Conservation (phyloP, 2,329 filamentous ascomycete genomes). For the Gliomastix tumulicola region DNA sequence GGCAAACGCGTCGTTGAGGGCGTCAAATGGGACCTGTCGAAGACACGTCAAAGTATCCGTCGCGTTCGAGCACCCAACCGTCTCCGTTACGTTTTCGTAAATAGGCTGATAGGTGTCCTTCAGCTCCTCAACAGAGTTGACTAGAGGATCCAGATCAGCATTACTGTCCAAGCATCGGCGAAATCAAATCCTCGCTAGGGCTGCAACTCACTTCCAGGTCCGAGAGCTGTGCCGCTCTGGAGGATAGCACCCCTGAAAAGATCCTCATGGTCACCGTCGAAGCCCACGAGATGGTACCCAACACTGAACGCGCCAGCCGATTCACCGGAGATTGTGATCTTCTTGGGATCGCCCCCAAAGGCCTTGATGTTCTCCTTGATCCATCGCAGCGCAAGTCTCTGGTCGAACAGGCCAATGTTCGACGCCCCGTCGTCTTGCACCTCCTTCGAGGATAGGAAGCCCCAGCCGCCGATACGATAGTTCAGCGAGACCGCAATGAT, state of each 20-base stretch:
- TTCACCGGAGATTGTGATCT: constrained; percentile 42
- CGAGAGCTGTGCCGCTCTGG: constrained; percentile 35
- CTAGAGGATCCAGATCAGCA: background rate
- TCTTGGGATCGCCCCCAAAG: constrained; percentile 18
- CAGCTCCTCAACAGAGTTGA: background rate
- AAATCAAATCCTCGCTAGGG: background rate
- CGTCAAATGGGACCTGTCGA: background rate
- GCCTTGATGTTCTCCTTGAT: constrained; percentile 42
- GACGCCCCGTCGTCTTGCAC: constrained; percentile 33
- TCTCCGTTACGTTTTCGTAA: background rate
- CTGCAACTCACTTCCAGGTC: background rate
- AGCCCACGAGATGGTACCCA: constrained; percentile 43
- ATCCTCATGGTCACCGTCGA: constrained; percentile 46
- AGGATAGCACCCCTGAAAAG: constrained; percentile 48
- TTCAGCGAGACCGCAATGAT: constrained; percentile 26
- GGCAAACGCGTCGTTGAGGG: background rate
- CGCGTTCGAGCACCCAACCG: background rate
- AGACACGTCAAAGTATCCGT: background rate
- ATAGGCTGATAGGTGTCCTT: background rate
- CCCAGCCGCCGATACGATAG: constrained; percentile 45
- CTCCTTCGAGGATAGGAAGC: constrained; percentile 41
- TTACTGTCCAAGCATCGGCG: background rate
- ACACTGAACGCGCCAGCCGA: constrained; percentile 31
- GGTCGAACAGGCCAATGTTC: constrained; percentile 42
- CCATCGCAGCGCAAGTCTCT: constrained; percentile 41